A percentile compares a stretch with the other conserved stretches of the same genome.
Evolutionary conservation across 345 rosid species (phyloP).

Genomic region (Camelina sativa): DNA sequence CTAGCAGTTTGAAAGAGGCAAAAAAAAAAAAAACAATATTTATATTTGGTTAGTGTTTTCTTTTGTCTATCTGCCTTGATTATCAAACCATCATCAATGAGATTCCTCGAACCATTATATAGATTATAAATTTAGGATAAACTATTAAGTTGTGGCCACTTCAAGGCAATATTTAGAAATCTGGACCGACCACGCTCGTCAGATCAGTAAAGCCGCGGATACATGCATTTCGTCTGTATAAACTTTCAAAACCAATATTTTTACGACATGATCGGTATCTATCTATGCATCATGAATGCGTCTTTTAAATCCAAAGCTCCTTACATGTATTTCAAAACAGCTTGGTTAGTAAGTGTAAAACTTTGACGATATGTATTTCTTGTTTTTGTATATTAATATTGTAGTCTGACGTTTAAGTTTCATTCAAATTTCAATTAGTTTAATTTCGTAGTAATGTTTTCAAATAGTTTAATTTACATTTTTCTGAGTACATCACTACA

Average conservation of each 20-base stretch:
- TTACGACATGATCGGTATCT: background rate
- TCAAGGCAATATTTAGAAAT: background rate
- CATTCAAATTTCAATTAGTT: background rate
- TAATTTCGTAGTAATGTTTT: background rate
- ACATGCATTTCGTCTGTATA: background rate
- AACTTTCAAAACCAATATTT: background rate
- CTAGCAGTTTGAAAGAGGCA: constrained; percentile 26
- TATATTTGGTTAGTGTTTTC: background rate
- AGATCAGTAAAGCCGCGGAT: background rate
- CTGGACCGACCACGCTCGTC: constrained; percentile 16
- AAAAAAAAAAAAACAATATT: background rate
- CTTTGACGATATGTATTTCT: background rate
- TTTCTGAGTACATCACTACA: too few relatives aligned
- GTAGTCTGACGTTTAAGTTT: background rate
- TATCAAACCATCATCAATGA: constrained; percentile 14
- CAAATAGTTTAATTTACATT: too few relatives aligned
- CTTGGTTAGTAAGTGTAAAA: background rate
- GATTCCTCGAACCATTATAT: background rate
- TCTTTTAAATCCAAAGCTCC: background rate
- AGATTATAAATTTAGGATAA: constrained; percentile 1
- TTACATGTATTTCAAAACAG: background rate
- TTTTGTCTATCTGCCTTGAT: background rate
- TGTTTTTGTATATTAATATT: background rate
- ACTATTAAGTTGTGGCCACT: background rate
- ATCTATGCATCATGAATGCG: background rate